phyloP scores from a whole-genome alignment of 1,139 yeast genomes.

The Lodderomyces parapsilosis region DNA sequence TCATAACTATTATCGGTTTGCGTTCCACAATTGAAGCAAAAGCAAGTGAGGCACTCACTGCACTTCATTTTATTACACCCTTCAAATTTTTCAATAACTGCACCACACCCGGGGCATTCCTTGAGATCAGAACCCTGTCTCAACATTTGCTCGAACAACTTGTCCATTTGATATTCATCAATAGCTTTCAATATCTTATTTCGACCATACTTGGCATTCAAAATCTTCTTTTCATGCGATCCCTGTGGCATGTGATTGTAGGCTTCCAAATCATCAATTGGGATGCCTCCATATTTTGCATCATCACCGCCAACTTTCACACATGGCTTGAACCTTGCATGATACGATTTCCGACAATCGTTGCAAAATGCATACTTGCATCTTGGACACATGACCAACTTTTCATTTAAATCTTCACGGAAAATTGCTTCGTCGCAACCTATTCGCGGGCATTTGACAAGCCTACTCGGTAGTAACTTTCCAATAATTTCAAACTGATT shows the following conservation, averaged over 20 bases:
- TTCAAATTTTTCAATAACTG: constrained; percentile 56
- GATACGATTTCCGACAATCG: constrained; percentile 65
- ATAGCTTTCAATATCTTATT: constrained; percentile 41
- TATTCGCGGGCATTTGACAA: constrained; percentile 52
- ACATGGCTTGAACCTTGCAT: constrained; percentile 54
- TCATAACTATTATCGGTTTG: constrained; percentile 49
- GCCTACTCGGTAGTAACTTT: constrained; percentile 47
- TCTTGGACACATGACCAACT: constrained; percentile 51
- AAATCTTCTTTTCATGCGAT: constrained; percentile 30
- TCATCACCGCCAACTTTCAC: constrained; percentile 13
- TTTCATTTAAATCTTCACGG: constrained; percentile 48
- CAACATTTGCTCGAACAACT: constrained; percentile 46
- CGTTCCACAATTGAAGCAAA: constrained; percentile 60
- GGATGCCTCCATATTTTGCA: constrained; percentile 33
- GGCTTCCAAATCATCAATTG: constrained; percentile 39
- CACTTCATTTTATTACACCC: constrained; percentile 75
- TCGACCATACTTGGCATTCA: constrained; percentile 53
- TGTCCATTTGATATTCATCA: constrained; percentile 48
- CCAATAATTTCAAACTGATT: constrained; percentile 43
- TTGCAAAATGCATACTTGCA: constrained; percentile 63
- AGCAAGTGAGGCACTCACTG: constrained; percentile 45
- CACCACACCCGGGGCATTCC: constrained; percentile 56
- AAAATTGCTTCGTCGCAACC: constrained; percentile 45
- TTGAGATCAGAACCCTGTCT: constrained; percentile 38
- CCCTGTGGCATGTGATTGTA: constrained; percentile 32